Evolutionary conservation across 2,329 filamentous ascomycete species (phyloP), one percentile per base, ranked within the genome.

Genomic region (Trichophyton schoenleinii): DNA sequence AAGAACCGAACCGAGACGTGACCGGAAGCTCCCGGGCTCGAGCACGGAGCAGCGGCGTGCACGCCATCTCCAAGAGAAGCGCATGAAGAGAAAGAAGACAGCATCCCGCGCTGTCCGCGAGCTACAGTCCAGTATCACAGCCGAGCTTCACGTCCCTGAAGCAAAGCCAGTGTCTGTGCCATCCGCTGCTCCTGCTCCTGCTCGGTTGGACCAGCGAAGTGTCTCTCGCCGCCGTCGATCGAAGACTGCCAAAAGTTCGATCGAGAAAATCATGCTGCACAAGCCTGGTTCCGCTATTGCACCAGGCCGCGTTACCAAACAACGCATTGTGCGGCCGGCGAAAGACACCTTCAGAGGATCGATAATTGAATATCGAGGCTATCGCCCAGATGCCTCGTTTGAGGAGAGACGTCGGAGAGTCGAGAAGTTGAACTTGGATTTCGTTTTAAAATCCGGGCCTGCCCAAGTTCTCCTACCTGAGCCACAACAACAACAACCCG

Each of bases 241-340:
- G 34, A 58, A 58, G 55, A 31, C 31, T 9, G 15, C 38, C 18
- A 58, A 58, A 42, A 58, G 38, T 31, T 58, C 55, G 34, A 58
- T 58, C 20, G 18, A 42, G 15, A 58, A 42, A 42, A 58, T 42
- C 34, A 38, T n/a, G 18, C 34, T 18, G 28, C 55, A 18, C 15
- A 38, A 28, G 55, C 34, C 55, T 22, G 55, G 55, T 42, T 13
- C 8, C 18, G 31, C n/a, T 31, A 42, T 58, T 58, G 9, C 38
- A 38, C 55, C 55, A 58, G 55, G 55, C 34, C 55, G 55, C 55
- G 55, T 58, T 38, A 58, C 55, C 55, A 58, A 58, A 42, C 55
- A 58, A 15, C 55, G 55, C 31, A 42, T 15, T 20, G 55, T 25
- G 55, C 55, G 55, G 28, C 31, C 55, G 31, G 55, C 31, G 18